These are phyloP conservation scores for Gryganskiella cystojenkinii DNA, from an alignment of 192 early-diverging fungal genomes.

Conservation along the genomic window DNA sequence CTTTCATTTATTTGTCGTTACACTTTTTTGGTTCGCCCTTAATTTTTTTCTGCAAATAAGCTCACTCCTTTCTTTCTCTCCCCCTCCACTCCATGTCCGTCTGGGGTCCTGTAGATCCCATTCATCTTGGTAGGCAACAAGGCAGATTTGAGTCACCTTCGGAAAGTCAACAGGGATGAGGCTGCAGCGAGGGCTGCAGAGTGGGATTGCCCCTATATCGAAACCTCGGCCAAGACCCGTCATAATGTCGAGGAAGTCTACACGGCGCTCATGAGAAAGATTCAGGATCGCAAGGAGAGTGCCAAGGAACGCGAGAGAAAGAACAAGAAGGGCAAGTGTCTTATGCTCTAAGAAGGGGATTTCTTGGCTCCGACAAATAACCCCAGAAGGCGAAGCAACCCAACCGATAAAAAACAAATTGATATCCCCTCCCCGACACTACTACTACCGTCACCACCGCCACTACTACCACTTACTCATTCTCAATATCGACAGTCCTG, in stretches of 20 bases:
- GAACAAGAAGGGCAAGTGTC: conserved; percentile 47
- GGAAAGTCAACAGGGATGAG: conserved; percentile 70
- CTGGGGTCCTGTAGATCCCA: conserved; percentile 58
- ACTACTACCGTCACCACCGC: too few relatives aligned
- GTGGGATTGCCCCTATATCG: conserved; percentile 78
- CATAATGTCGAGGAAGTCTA: conserved; percentile 86
- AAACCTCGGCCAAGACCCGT: conserved; percentile 81
- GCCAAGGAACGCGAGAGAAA: conserved; percentile 55
- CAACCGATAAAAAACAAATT: too few relatives aligned
- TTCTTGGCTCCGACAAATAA: too few relatives aligned
- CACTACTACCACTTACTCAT: too few relatives aligned
- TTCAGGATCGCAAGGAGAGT: conserved; percentile 72
- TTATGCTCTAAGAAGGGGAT: conserved; percentile 47
- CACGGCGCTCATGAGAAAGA: conserved; percentile 78
- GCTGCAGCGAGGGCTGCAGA: conserved; percentile 68
- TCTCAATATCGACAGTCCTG: too few relatives aligned
- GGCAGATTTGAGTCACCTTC: conserved; percentile 66
- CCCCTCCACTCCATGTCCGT: neutral
- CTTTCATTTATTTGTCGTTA: too few relatives aligned
- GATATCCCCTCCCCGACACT: too few relatives aligned
- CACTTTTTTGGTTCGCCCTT: too few relatives aligned
- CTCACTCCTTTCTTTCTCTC: neutral
- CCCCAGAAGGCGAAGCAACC: too few relatives aligned
- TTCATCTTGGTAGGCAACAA: conserved; percentile 90
- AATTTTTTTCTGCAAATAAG: too few relatives aligned